Percentiles rank a stretch among this genome's conserved stretches.
phyloP scores from a whole-genome alignment of 2,329 filamentous ascomycete species.

The Drechslerella stenobrocha region DNA sequence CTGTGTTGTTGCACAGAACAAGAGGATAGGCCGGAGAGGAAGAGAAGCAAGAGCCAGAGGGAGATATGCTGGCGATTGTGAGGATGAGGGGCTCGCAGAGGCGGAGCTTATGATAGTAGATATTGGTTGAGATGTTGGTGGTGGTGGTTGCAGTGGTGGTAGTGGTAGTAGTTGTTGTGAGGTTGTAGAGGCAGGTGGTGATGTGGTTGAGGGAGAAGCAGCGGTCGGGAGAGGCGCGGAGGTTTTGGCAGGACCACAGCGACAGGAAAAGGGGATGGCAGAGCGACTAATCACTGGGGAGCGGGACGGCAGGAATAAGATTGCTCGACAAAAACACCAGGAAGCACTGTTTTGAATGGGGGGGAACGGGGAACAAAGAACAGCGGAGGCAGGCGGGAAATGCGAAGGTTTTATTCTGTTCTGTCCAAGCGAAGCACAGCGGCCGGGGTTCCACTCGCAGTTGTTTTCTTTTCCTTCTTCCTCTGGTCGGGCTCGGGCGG shows the following conservation, averaged over 20 bases:
- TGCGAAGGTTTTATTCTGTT: conserved; percentile 45
- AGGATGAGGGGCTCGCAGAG: conserved; percentile 8
- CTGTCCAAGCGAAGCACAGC: conserved; percentile 14
- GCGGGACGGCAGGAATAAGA: conserved; percentile 6
- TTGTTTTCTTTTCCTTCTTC: conserved; percentile 5
- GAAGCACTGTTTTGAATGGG: conserved; percentile 10
- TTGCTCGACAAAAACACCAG: not conserved
- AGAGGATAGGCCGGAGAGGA: conserved; percentile 51
- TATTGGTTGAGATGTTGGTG: conserved; percentile 44
- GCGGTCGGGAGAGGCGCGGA: conserved; percentile 33
- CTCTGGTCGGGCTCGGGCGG: conserved; percentile 7
- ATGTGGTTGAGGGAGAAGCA: too few species aligned
- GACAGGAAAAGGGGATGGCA: conserved; percentile 9
- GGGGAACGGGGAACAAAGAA: conserved; percentile 12
- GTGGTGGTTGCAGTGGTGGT: conserved; percentile 33
- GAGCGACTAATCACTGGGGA: conserved; percentile 6
- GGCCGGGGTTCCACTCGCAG: conserved; percentile 11
- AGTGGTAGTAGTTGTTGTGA: conserved; percentile 41
- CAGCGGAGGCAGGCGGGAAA: conserved; percentile 25
- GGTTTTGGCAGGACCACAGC: conserved; percentile 13
- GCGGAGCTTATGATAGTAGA: conserved; percentile 31
- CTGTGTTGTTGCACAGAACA: conserved; percentile 35
- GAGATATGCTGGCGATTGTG: conserved; percentile 47
- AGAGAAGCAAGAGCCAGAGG: conserved; percentile 49
- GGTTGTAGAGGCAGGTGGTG: too few species aligned